Conservation (phyloP, 2,329 filamentous ascomycete species). For the Penicillium sp. region DNA sequence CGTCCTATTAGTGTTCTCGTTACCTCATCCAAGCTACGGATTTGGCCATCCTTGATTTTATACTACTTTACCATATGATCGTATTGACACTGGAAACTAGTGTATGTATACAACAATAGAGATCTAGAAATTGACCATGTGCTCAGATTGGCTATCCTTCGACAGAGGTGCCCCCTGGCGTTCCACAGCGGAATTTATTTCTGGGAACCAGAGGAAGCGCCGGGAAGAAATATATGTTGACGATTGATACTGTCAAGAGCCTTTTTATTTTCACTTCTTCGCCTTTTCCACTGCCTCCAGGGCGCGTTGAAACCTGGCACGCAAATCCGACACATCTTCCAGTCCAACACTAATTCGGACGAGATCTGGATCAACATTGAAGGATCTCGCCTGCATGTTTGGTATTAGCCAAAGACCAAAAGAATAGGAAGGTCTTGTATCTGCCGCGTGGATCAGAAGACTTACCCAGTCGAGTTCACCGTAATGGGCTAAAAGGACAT, state of each 20-base stretch:
- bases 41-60: constrained; percentile 15
- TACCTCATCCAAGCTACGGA: constrained; percentile 14
- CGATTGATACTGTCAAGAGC: neutral
- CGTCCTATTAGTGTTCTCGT: constrained; percentile 5
- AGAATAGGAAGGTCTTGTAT: neutral
- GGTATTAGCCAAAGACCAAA: constrained; percentile 14
- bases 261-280: constrained; percentile 6
- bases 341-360: constrained; percentile 86
- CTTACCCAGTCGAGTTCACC: constrained; percentile 81
- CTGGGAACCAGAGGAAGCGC: neutral
- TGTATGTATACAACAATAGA: constrained; percentile 8
- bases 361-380: constrained; percentile 76
- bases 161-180: neutral
- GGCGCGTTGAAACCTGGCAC: constrained; percentile 64
- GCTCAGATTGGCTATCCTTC: neutral
- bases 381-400: constrained; percentile 60
- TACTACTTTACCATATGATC: neutral
- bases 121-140: constrained; percentile 1
- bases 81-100: neutral
- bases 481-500: constrained; percentile 89
- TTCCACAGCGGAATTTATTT: neutral
- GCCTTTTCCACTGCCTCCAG: constrained; percentile 55
- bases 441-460: constrained; percentile 9
- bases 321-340: constrained; percentile 70
- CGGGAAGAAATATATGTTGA: constrained; percentile 1